Percentiles rank a stretch among this genome's conserved stretches.
These are phyloP conservation scores for Coprinopsis marcescibilis DNA, from an alignment of 768 basidiomycete species.

Conservation along the genomic window DNA sequence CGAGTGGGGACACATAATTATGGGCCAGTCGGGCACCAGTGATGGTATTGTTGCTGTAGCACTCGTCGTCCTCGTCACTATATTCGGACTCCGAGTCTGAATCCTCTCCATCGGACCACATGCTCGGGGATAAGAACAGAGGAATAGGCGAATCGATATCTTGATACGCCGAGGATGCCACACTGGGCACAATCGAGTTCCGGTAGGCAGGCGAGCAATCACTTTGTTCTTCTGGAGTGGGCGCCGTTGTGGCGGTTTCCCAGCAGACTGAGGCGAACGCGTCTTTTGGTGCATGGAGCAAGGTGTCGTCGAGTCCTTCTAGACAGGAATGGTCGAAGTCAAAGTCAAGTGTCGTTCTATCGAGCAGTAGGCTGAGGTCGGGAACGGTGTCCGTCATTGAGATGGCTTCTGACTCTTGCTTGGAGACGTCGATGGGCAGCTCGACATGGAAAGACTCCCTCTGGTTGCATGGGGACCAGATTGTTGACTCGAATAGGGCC, in stretches of 20 bases:
- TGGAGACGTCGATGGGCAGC: no score
- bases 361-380: slow-evolving; percentile 18
- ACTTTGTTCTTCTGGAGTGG: background rate
- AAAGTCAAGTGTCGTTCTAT: slow-evolving; percentile 31
- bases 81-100: slow-evolving; percentile 8
- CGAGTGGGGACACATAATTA: background rate
- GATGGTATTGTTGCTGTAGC: slow-evolving; percentile 4
- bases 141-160: background rate
- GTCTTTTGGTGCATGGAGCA: slow-evolving; percentile 29
- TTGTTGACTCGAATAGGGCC: background rate
- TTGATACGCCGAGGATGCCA: background rate
- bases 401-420: no score
- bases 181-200: background rate
- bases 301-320: slow-evolving; percentile 32
- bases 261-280: slow-evolving; percentile 34
- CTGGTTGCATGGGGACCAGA: background rate
- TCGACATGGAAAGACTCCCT: background rate
- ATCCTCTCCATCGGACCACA: slow-evolving; percentile 4
- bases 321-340: slow-evolving; percentile 34
- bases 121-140: background rate
- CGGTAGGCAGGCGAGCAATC: background rate
- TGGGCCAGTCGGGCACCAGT: background rate
- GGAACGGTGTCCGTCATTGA: background rate
- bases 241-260: slow-evolving; percentile 18
- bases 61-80: slow-evolving; percentile 5